Base-by-base conservation (phyloP, 2,329 filamentous ascomycete species). In the Herpomyces periplanetae region DNA sequence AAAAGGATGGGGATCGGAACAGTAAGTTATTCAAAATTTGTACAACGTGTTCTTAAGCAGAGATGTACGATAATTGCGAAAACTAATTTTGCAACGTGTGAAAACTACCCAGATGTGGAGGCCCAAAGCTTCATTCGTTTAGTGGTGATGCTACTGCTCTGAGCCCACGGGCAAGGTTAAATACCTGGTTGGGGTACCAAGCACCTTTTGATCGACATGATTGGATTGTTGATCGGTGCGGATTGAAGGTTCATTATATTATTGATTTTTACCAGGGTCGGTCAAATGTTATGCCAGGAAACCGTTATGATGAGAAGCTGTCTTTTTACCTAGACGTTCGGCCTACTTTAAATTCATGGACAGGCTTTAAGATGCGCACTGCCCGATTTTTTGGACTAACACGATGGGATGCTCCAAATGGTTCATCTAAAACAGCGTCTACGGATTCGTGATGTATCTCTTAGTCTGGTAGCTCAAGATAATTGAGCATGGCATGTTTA, bases 241-340 rank as follows among this genome's bases (percentile, higher is more conserved):
- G 65, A 12, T 61, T 47, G 9, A 55, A 54, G 31, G 43, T 96
- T 18, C 80, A 91, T 31, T 96, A 96, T 35, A 63, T 96, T 15
- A 96, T 96, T 37, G 80, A 96, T 39, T 96, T 96, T 31, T 96
- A 96, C 34, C 58, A 69, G 3, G 80, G 80, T 0, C 54, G 46
- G 28, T 36, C 45, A 12, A 36, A 38, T 21, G 20, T n/a, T n/a
- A 20, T 19, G 28, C 6, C 17, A 38, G 33, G 22, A 36, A 25
- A 30, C 27, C 22, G 11, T n/a, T n/a, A n/a, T n/a, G 38, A 34
- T 21, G 41, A 40, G 22, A 47, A 44, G 17, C 30, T 60, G 27
- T 59, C 47, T 27, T 61, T 61, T 28, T 60, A 53, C 31, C 31
- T 61, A 19, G 55, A 61, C 31, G 55, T 60, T 3, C 39, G 55